These are phyloP conservation scores for Fomitopsis pinicola DNA, from an alignment of 1,284 basidiomycete species.

Conservation along the genomic window DNA sequence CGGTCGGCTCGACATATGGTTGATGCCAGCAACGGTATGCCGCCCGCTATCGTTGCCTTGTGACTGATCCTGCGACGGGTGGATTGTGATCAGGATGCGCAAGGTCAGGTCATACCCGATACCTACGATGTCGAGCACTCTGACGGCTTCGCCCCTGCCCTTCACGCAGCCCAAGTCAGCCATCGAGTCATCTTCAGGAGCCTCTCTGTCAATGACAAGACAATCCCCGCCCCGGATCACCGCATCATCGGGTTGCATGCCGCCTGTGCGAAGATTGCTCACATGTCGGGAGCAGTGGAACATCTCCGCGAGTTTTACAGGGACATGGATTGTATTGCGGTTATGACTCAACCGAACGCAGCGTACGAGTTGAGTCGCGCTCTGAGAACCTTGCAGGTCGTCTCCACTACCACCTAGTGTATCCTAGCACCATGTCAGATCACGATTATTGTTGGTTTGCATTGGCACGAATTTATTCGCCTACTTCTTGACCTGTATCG, in stretches of 20 bases:
- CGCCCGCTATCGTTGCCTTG: neutral
- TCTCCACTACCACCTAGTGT: neutral
- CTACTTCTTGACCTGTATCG: no score
- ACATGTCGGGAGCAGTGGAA: slow-evolving; percentile 11
- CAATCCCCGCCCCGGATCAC: slow-evolving; percentile 4
- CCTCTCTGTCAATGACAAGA: neutral
- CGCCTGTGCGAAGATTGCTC: slow-evolving; percentile 10
- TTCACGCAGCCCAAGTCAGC: no score
- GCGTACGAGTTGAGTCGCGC: slow-evolving; percentile 7
- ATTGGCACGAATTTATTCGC: no score
- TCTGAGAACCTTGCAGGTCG: neutral
- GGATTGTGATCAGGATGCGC: neutral
- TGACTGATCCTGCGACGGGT: no score
- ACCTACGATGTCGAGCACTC: neutral
- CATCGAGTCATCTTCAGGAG: neutral
- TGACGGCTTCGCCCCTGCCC: no score
- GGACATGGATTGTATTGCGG: slow-evolving; percentile 7
- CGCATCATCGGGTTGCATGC: slow-evolving; percentile 11
- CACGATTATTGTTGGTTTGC: no score
- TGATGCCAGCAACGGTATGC: slow-evolving; percentile 7
- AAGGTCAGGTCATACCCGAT: neutral
- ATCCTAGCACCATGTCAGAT: no score
- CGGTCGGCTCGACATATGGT: slow-evolving; percentile 3
- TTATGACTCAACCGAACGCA: slow-evolving; percentile 10
- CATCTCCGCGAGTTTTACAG: slow-evolving; percentile 8